Base-by-base conservation (phyloP, 2,329 filamentous ascomycete genomes). In the Colletotrichum falcatum region DNA sequence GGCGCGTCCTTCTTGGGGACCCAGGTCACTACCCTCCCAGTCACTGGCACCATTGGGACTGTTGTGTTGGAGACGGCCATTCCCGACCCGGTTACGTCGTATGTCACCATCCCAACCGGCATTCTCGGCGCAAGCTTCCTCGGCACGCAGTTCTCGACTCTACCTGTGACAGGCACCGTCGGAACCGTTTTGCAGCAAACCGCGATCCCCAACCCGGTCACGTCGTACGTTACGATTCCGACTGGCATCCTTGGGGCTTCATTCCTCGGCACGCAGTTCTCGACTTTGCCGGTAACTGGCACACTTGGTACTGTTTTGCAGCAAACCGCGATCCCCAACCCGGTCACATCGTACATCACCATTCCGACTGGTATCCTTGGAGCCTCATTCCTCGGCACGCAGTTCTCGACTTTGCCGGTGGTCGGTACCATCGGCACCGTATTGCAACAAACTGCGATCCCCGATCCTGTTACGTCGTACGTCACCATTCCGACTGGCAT, bases 21-120 rank as follows among this genome's bases (percentile, higher is more conserved):
- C 18, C 61, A 56, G 26, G 8, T 46, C 1, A 26, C 61, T 3
- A 63, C 61, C 0, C 5, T 65, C 0, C 44, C 59, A 5, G 61
- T 54, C 2, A 28, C n/a, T 3, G 61, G 53, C 18, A 65, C 62
- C 1, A 8, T 58, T 6, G 62, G 53, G 3, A 65, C 62, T 0
- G 62, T 65, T 0, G 5, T 65, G 1, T 20, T 51, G 2, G 33
- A 65, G 8, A 65, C 62, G 0, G 54, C 62, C 2, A 48, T 65
- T n/a, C 62, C 62, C 0, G 9, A 63, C 14, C 30, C 33, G 3
- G 51, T 53, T 0, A 69, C 66, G 3, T 51, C 61, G 12, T 69
- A 65, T 18, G n/a, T 53, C 20, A 65, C 66, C 1, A 63, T 68
- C 9, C 42, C 61, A 7, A 65, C 66, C 9, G 66, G 61, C 20